Evolutionary conservation across 306 rosid species (phyloP).

Genomic region (Glycine latifolia): DNA sequence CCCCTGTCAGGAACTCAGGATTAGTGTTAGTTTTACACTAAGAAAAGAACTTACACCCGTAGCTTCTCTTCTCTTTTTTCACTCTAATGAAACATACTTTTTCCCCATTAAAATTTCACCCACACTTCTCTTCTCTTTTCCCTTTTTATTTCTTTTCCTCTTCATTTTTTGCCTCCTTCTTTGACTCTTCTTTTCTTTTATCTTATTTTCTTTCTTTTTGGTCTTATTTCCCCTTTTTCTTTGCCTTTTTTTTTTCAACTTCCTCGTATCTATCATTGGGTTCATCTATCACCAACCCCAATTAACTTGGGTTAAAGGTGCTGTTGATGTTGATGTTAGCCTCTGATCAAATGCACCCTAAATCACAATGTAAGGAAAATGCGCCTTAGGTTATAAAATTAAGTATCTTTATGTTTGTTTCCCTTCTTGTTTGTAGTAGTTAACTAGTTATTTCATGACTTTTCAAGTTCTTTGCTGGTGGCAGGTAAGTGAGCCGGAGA

Average conservation of each 20-base stretch:
- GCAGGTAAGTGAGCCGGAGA: conserved; percentile 97
- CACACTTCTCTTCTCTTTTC: too few species aligned
- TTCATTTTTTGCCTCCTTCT: too few species aligned
- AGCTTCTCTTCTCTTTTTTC: background rate
- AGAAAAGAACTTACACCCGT: background rate
- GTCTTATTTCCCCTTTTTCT: too few species aligned
- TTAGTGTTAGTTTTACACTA: conserved; percentile 4
- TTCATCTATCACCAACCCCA: too few species aligned
- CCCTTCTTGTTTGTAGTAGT: background rate
- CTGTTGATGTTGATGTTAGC: too few species aligned
- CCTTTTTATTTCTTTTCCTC: too few species aligned
- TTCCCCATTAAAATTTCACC: background rate
- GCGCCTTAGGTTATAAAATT: background rate
- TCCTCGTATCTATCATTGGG: too few species aligned
- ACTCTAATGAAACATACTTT: background rate
- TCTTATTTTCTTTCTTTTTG: too few species aligned
- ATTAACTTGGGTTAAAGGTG: too few species aligned
- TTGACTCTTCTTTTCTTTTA: too few species aligned
- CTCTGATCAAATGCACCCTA: background rate
- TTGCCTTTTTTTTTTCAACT: too few species aligned
- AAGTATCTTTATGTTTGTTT: background rate
- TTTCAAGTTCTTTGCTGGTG: conserved; percentile 50
- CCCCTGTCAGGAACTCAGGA: background rate
- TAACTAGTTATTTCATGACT: conserved; percentile 17
- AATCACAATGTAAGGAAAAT: background rate